These are phyloP conservation scores for Syzygium aqueum DNA, from an alignment of 345 rosid genomes.

Conservation along the genomic window DNA sequence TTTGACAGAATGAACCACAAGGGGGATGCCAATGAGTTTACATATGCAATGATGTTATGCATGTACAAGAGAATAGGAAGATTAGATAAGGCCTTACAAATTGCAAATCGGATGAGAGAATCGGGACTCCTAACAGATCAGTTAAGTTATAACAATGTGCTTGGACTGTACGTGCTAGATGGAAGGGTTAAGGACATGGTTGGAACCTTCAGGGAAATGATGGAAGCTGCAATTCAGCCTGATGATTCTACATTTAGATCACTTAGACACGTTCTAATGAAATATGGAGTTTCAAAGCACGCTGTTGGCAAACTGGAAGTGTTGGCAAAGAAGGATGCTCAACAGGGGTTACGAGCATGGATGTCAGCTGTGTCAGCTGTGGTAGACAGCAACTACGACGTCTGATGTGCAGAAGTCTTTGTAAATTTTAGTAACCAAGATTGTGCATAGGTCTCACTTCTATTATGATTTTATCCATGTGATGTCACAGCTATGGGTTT, in stretches of 20 bases:
- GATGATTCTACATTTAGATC: constrained; percentile 59
- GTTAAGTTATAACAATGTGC: constrained; percentile 64
- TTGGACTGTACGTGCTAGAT: constrained; percentile 55
- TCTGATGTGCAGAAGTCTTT: neutral
- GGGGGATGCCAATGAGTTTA: constrained; percentile 70
- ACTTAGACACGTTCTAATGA: constrained; percentile 46
- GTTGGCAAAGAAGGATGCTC: constrained; percentile 33
- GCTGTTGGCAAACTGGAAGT: constrained; percentile 47
- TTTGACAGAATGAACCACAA: constrained; percentile 52
- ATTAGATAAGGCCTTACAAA: constrained; percentile 55
- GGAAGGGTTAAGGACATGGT: constrained; percentile 62
- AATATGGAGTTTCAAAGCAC: constrained; percentile 60
- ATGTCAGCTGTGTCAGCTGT: constrained; percentile 43
- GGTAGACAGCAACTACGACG: neutral
- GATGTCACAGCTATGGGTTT: neutral
- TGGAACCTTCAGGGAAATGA: constrained; percentile 60
- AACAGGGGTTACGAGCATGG: constrained; percentile 49
- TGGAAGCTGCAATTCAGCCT: constrained; percentile 36
- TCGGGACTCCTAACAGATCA: constrained; percentile 41
- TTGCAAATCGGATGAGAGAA: constrained; percentile 66
- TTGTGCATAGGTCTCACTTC: neutral
- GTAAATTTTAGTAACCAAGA: neutral
- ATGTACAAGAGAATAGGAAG: constrained; percentile 73
- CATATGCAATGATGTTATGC: constrained; percentile 74
- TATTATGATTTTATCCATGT: neutral